Base-by-base conservation (phyloP, 345 rosid species). In the Hibiscus tridactylites region DNA sequence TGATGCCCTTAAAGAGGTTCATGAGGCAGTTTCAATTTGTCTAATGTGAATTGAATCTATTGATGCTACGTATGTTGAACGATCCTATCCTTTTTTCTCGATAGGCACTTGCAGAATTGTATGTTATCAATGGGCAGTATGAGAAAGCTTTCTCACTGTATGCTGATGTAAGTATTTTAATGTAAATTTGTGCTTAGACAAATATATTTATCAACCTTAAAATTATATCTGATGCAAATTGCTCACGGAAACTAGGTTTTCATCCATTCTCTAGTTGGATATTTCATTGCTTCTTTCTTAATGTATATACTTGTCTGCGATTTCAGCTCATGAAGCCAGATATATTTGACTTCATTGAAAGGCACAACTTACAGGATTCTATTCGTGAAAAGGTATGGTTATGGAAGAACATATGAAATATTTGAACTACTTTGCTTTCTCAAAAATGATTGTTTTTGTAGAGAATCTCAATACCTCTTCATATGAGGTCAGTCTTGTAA, bases 321-420 rank as follows among this genome's bases (percentile, higher is more conserved):
- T 78, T 86, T 74, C 97, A 96, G 99, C 97, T 96, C 76, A 79
- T 92, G 97, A 96, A 88, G 80, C 98, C 97, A 26, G 90, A 86
- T 71, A 78, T 90, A 75, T 96, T 92, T 76, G 90, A 88, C 77
- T 91, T 92, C 82, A 80, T 92, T 37, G 98, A 96, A 81, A 91
- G 83, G 64, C 88, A 92, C 83, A 78, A 72, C 83, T 82, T 96
- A 74, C 95, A 92, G 63, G 98, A 91, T 77, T 86, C 87, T 16
- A 82, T 91, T 73, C 93, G 84, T 64, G 97, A 87, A 82, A 96
- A 96, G 99, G 99, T 96, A 91, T 78, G 83, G n/a, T 19, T 68
- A 54, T 19, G 59, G 17, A 16, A 67, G 54, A 50, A 17, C 17
- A 15, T 50, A 12, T 50, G 54, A 4, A 50, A 50, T 50, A 15